A percentile compares a stretch with the other conserved stretches of the same genome.
phyloP scores from a whole-genome alignment of 176 grass and related monocot genomes.

The Bonia amplexicaulis region DNA sequence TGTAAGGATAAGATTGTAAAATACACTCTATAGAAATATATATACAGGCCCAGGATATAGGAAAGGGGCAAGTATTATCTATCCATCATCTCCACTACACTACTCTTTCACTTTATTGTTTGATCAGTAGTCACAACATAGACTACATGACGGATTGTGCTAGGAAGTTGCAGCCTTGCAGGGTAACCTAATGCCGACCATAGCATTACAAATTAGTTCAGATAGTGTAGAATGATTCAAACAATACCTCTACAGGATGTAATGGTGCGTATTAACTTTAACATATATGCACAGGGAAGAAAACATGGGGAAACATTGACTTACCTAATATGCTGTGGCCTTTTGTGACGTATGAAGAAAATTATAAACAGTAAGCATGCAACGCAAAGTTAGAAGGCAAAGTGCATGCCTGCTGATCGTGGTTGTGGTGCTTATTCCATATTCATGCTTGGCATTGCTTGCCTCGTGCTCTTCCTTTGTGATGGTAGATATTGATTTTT shows the following conservation, averaged over 20 bases:
- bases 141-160: not conserved
- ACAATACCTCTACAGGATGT: not conserved
- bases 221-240: not conserved
- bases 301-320: not conserved
- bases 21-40: too few relatives aligned
- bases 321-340: conserved; percentile 17
- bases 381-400: conserved; percentile 45
- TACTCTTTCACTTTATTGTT: too few relatives aligned
- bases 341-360: conserved; percentile 32
- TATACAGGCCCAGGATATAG: too few relatives aligned
- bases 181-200: not conserved
- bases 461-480: conserved; percentile 2
- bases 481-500: conserved; percentile 16
- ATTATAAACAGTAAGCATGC: conserved; percentile 50
- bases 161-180: not conserved
- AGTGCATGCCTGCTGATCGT: conserved; percentile 48
- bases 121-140: too few relatives aligned
- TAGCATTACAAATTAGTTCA: not conserved
- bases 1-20: too few relatives aligned
- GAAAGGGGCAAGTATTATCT: too few relatives aligned
- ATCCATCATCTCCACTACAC: too few relatives aligned
- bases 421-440: conserved; percentile 8
- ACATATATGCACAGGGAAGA: not conserved
- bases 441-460: conserved; percentile 6
- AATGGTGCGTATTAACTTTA: not conserved